Evolutionary conservation across 2,329 filamentous ascomycete genomes (phyloP).

Genomic region (Penicillium crustosum): DNA sequence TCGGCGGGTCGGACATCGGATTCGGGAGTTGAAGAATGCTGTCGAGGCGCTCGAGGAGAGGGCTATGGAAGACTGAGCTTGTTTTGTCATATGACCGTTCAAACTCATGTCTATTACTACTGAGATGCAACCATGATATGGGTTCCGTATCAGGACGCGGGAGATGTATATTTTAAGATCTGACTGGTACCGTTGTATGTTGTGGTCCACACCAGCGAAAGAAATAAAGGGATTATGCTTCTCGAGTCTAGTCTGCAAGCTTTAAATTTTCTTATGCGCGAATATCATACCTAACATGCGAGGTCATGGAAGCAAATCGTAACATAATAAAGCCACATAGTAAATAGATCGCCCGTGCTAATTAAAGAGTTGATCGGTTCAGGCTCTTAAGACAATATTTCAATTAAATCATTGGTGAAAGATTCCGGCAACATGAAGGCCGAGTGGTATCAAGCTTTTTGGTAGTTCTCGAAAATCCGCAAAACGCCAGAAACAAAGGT

Average conservation of each 20-base stretch:
- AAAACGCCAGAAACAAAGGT: conserved; percentile 8
- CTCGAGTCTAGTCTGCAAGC: not conserved
- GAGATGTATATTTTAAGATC: not conserved
- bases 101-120: not conserved
- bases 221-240: not conserved
- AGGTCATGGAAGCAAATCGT: not conserved
- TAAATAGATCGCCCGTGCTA: not conserved
- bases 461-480: not conserved
- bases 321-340: not conserved
- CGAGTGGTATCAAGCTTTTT: conserved; percentile 7
- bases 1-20: conserved; percentile 45
- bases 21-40: conserved; percentile 49
- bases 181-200: not conserved
- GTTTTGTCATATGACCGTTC: not conserved
- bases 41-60: conserved; percentile 45
- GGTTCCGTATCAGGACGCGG: not conserved
- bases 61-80: conserved; percentile 36
- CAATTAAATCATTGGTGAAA: not conserved
- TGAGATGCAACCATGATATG: not conserved
- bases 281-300: not conserved
- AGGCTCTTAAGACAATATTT: not conserved
- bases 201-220: not conserved
- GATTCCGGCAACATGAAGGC: not conserved
- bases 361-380: not conserved
- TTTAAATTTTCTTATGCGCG: not conserved